Evolutionary conservation across 176 grass and related monocot species (phyloP), one percentile per base, ranked within the genome.

Genomic region (Rhynchospora breviuscula): DNA sequence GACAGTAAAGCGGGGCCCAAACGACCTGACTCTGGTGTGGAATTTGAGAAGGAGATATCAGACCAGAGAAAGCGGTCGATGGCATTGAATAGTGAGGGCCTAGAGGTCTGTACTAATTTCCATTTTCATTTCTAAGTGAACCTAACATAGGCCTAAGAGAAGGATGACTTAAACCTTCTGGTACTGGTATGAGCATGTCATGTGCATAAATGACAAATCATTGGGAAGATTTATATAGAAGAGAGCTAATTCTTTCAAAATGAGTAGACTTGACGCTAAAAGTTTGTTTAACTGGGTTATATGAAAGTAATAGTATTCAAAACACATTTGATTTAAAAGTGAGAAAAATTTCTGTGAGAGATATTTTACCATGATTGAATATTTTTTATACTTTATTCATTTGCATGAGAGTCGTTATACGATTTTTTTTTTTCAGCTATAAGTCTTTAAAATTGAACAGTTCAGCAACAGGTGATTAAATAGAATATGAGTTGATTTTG

Each of bases 71-170:
- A 91, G 63, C 81, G 84, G 12, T 93, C 95, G 79, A 88, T 95
- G 92, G 85, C 88, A 26, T 89, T 95, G 85, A 93, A 98, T 79
- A 98, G 91, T 61, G 91, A 98, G 77, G 92, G 95, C 46, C 79
- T 98, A 58, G 91, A 95, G 95, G 93, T 98, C 63, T 15, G 67
- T 76, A 2, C 29, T 82, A 8, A 29, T n/a, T 78, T 78, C 31
- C 51, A 82, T 82, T 82, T 26, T 33, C n/a, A 65, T 52, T 22
- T 75, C n/a, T 74, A 74, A 25, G 46, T 3, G 3, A 0, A 75
- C 2, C 6, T 3, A 25, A 74, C 5, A 13, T 8, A 73, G 46
- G 1, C 2, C 3, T 15, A 40, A 43, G 2, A 68, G 43, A 68
- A n/a, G 33, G 29, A 67, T 35, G 25, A 40, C 1, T 3, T 3